Conservation (phyloP, 345 rosid genomes). For the Salix dunnii region DNA sequence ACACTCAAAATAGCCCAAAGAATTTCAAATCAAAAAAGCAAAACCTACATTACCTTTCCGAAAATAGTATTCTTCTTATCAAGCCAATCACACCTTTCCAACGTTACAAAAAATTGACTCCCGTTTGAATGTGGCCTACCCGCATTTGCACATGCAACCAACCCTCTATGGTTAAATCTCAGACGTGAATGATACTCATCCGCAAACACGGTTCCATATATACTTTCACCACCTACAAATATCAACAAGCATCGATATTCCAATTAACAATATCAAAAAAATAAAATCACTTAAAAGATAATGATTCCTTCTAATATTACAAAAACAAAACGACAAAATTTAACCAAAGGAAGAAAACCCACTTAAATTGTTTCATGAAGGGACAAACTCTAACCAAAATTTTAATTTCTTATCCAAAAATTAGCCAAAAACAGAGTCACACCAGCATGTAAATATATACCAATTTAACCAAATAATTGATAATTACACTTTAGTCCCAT, state of each 20-base stretch:
- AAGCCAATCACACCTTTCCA: constrained; percentile 95
- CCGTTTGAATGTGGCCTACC: constrained; percentile 82
- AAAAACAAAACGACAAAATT: neutral
- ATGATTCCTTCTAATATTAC: neutral
- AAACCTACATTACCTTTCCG: constrained; percentile 61
- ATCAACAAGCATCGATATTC: neutral
- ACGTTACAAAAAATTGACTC: constrained; percentile 85
- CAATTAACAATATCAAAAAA: neutral
- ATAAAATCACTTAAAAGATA: neutral
- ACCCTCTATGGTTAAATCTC: constrained; percentile 84
- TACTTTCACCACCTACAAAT: constrained; percentile 74
- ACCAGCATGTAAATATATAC: neutral
- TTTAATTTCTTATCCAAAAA: too few relatives aligned
- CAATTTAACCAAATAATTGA: neutral
- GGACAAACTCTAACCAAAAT: neutral
- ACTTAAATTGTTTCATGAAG: neutral
- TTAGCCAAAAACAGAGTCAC: neutral
- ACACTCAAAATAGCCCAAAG: neutral
- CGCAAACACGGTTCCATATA: constrained; percentile 60
- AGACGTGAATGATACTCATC: constrained; percentile 89
- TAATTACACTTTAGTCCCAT: too few relatives aligned
- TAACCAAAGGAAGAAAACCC: neutral
- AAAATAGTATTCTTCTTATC: constrained; percentile 76
- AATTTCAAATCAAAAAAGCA: neutral
- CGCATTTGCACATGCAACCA: constrained; percentile 91